Evolutionary conservation across 164 flowering plant genomes (phyloP).

Genomic region (Euptelea pleiosperma): DNA sequence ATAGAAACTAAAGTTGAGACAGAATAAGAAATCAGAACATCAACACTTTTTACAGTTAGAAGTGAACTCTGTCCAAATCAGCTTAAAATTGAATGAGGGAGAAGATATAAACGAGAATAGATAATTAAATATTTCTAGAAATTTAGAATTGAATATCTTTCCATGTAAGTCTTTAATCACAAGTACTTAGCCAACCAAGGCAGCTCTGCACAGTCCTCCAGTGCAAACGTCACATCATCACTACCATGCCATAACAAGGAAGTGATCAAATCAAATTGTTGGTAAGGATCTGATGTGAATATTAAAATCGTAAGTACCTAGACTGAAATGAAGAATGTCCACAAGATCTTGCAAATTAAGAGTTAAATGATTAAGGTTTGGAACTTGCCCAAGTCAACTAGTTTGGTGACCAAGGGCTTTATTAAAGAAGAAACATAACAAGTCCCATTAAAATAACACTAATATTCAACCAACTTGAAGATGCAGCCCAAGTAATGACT

Average conservation of each 20-base stretch:
- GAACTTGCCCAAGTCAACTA: background rate
- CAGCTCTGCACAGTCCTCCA: slow-evolving; percentile 70
- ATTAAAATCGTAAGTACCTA: background rate
- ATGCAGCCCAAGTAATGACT: background rate
- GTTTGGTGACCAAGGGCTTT: no score
- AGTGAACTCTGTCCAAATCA: no score
- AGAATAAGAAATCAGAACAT: background rate
- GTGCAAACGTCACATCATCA: slow-evolving; percentile 91
- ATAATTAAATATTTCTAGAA: no score
- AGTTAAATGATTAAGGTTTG: background rate
- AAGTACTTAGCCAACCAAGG: slow-evolving; percentile 91
- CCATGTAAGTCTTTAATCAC: slow-evolving; percentile 15
- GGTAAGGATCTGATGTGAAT: background rate
- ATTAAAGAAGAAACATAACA: no score
- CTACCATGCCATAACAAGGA: slow-evolving; percentile 37
- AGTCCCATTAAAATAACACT: no score
- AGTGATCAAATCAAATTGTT: slow-evolving; percentile 3
- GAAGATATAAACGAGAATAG: no score
- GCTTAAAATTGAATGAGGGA: no score
- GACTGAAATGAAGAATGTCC: no score
- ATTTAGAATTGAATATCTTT: background rate
- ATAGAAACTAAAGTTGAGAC: background rate
- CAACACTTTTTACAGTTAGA: no score
- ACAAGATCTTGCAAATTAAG: no score
- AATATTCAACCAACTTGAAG: no score